Percentiles rank a stretch among this genome's conserved stretches.
Evolutionary conservation across 139 green algal genomes (phyloP).

Genomic region (Coccomyxa sp.): DNA sequence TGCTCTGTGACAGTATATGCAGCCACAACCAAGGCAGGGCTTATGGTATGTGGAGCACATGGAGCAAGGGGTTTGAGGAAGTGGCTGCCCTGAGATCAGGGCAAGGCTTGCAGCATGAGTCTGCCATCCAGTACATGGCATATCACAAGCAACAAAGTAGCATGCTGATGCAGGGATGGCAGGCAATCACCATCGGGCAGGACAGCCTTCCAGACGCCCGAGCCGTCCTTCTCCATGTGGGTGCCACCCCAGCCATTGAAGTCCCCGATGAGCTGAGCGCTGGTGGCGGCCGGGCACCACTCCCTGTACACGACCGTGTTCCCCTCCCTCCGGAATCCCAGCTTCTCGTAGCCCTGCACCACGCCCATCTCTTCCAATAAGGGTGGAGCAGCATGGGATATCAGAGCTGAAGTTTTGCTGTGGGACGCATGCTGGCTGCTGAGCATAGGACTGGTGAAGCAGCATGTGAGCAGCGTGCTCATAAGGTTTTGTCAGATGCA

Average conservation of each 20-base stretch:
- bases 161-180: not conserved
- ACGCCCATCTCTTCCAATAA: not conserved
- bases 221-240: conserved; percentile 71
- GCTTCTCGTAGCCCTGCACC: conserved; percentile 62
- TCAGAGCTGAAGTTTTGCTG: not conserved
- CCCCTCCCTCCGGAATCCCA: conserved; percentile 65
- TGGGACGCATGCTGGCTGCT: not conserved
- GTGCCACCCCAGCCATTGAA: conserved; percentile 85
- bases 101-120: not conserved
- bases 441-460: not conserved
- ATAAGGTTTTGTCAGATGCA: not conserved
- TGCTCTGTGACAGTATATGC: too few relatives aligned
- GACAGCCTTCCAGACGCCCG: conserved; percentile 71
- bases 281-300: conserved; percentile 81
- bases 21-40: too few relatives aligned
- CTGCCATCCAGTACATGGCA: not conserved
- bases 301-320: conserved; percentile 75
- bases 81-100: not conserved
- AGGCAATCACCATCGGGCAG: conserved; percentile 55
- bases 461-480: not conserved
- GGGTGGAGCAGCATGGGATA: not conserved
- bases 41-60: too few relatives aligned
- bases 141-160: not conserved
- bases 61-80: too few relatives aligned
- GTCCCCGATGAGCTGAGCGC: conserved; percentile 71